Evolutionary conservation across 306 rosid species (phyloP), one percentile per base, ranked within the genome.

Genomic region (Cucumis hystrix): DNA sequence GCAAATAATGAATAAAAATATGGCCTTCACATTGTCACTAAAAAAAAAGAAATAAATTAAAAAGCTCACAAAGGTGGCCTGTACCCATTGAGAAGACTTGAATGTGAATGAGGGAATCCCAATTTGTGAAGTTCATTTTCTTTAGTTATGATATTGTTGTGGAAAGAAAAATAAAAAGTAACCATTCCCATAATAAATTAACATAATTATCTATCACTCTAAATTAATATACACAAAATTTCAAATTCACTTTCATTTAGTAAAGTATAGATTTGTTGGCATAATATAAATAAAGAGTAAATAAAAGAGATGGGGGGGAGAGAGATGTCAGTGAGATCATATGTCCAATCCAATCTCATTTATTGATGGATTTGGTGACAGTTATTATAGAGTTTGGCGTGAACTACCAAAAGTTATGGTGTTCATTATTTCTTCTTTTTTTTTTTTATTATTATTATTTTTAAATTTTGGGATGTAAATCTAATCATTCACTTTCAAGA

Each of bases 301-400:
- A 1, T 49, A 49, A 49, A 13, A 52, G 20, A 52, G 57, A 14
- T n/a, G 55, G 4, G 55, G 14, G 18, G 5, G 7, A 51, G 56
- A 52, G 57, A 52, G 57, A 51, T 86, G 78, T 83, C 75, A 79
- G 89, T 84, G 86, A 83, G 95, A 78, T 88, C 89, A 87, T 85
- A 89, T 79, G 97, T 92, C 96, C 86, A 90, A 92, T 92, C 96
- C 87, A 82, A 86, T 80, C 87, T 61, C 68, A 80, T 74, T 83
- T 86, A 86, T 62, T 68, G 83, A 76, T 76, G 83, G 67, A 43
- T 78, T 71, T 78, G 77, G 69, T 76, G 63, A 79, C 86, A 83
- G 85, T 28, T 78, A 43, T 14, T 78, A 43, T 14, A 40, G 55
- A 21, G 40, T 10, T 59, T 57, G 85, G 90, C 91, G 93, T 88